Percentiles rank a stretch among this genome's conserved stretches.
Conservation (phyloP, 768 basidiomycete genomes). For the Suillus paluster region DNA sequence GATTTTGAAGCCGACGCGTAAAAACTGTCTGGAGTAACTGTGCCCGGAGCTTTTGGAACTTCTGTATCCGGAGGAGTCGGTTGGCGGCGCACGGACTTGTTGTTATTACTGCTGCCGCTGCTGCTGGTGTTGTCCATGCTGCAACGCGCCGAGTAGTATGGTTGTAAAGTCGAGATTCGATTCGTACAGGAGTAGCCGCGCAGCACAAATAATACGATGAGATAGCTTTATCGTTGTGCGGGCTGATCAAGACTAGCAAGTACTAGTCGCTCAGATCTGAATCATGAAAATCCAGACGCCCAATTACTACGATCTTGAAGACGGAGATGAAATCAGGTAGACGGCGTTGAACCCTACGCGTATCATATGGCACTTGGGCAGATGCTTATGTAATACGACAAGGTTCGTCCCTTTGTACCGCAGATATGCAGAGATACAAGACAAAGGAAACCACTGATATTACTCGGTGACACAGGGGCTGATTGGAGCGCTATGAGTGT, state of each 20-base stretch:
- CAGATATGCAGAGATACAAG: neutral
- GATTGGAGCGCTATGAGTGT: neutral
- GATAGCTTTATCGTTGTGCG: slow-evolving; percentile 2
- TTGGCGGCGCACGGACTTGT: slow-evolving; percentile 36
- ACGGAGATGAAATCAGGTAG: slow-evolving; percentile 15
- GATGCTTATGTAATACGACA: slow-evolving; percentile 32
- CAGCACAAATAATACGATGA: neutral
- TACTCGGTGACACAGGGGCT: neutral
- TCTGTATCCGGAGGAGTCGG: slow-evolving; percentile 50
- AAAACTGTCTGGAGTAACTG: slow-evolving; percentile 33
- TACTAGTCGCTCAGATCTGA: slow-evolving; percentile 17
- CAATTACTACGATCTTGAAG: slow-evolving; percentile 11
- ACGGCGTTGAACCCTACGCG: neutral
- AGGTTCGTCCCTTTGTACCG: neutral
- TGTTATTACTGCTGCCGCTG: slow-evolving; percentile 36
- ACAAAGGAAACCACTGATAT: neutral
- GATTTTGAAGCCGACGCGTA: slow-evolving; percentile 27
- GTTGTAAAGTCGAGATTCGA: neutral
- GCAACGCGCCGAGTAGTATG: neutral
- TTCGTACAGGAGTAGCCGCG: neutral
- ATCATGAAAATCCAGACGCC: slow-evolving; percentile 10
- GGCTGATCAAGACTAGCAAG: slow-evolving; percentile 1
- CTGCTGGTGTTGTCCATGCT: slow-evolving; percentile 46
- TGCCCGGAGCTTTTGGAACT: slow-evolving; percentile 31
- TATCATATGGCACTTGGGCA: slow-evolving; percentile 6